Conservation (phyloP, 2,329 filamentous ascomycete genomes). For the Fusarium coicis region DNA sequence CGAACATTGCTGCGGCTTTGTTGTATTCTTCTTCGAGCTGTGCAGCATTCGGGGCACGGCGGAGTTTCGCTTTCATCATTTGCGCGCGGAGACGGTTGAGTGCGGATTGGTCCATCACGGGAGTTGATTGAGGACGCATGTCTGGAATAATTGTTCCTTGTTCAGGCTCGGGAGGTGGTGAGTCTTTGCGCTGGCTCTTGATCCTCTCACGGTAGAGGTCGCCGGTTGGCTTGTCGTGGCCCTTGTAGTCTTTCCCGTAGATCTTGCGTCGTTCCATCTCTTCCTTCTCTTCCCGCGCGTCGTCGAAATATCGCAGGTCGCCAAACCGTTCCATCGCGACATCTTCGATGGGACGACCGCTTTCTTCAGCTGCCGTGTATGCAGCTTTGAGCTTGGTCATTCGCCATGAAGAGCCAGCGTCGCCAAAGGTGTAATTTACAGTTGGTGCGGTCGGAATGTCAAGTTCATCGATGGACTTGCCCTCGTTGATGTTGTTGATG, state of each 20-base stretch:
- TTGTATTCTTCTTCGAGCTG: constrained; percentile 88
- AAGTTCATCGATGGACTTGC: constrained; percentile 49
- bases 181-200: constrained; percentile 60
- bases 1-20: constrained; percentile 72
- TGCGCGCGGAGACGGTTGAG: constrained; percentile 92
- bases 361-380: constrained; percentile 81
- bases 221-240: constrained; percentile 87
- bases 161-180: constrained; percentile 45
- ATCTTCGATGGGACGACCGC: constrained; percentile 78
- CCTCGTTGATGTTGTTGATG: constrained; percentile 69
- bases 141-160: constrained; percentile 68
- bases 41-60: constrained; percentile 77
- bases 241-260: constrained; percentile 86
- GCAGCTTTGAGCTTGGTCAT: constrained; percentile 94
- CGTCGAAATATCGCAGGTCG: constrained; percentile 84
- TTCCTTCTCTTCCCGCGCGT: constrained; percentile 91
- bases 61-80: constrained; percentile 95
- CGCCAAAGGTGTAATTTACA: constrained; percentile 87
- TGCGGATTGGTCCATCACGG: constrained; percentile 76
- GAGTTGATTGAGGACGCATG: constrained; percentile 50
- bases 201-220: constrained; percentile 85
- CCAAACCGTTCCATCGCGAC: constrained; percentile 86
- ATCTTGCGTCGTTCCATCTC: constrained; percentile 85
- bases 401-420: constrained; percentile 90
- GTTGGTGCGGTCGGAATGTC: constrained; percentile 60